These are phyloP conservation scores for Inonotus hispidus DNA, from an alignment of 1,284 basidiomycete genomes.

Conservation along the genomic window DNA sequence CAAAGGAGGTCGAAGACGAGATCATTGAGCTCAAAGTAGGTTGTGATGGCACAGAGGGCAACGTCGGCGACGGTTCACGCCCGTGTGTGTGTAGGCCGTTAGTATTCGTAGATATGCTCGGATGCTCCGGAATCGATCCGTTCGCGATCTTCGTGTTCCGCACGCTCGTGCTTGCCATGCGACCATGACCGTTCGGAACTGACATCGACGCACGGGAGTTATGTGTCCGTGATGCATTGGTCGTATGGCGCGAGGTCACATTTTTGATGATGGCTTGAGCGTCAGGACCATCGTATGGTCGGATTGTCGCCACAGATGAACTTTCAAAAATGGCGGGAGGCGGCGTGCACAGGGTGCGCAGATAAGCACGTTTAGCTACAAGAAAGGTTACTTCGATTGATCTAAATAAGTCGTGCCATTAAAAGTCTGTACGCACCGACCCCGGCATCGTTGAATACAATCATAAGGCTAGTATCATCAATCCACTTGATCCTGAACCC, in stretches of 20 bases:
- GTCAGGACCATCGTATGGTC: slow-evolving; percentile 92
- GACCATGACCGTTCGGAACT: slow-evolving; percentile 32
- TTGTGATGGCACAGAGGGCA: slow-evolving; percentile 71
- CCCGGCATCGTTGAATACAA: slow-evolving; percentile 87
- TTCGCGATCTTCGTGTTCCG: slow-evolving; percentile 32
- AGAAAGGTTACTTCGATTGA: slow-evolving; percentile 26
- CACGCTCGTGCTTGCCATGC: slow-evolving; percentile 30
- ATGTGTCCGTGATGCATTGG: slow-evolving; percentile 58
- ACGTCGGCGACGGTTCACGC: slow-evolving; percentile 72
- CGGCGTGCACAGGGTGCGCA: slow-evolving; percentile 78
- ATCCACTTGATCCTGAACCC: slow-evolving; percentile 99
- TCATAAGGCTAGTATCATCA: slow-evolving; percentile 92
- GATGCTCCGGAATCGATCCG: slow-evolving; percentile 48
- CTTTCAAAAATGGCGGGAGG: slow-evolving; percentile 63
- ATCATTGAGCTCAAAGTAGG: slow-evolving; percentile 79
- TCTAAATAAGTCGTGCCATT: slow-evolving; percentile 12
- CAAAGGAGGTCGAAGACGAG: slow-evolving; percentile 58
- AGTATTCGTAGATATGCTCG: slow-evolving; percentile 24
- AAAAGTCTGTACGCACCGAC: slow-evolving; percentile 54
- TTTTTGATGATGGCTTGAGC: slow-evolving; percentile 86
- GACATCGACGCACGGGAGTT: slow-evolving; percentile 66
- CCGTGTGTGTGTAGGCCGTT: slow-evolving; percentile 29
- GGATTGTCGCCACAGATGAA: slow-evolving; percentile 53
- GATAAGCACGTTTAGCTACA: slow-evolving; percentile 90
- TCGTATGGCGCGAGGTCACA: slow-evolving; percentile 71